Conservation (phyloP, 768 basidiomycete species). For the Boletus coccyginus region DNA sequence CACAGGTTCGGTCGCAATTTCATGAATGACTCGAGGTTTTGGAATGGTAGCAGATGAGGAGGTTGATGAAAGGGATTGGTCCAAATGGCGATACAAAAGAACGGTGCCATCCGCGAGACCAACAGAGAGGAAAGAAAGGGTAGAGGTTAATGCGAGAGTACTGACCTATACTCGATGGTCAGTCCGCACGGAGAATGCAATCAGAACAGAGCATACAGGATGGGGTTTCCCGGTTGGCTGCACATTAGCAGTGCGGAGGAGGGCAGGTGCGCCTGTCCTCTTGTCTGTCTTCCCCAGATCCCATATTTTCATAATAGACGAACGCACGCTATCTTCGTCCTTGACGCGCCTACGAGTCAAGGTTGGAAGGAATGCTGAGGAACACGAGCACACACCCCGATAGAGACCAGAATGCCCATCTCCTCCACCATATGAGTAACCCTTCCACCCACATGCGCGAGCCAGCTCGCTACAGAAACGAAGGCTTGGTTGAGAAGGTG, state of each 20-base stretch:
- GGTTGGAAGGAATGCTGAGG: constrained; percentile 1
- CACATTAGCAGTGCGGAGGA: constrained; percentile 74
- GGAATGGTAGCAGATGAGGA: constrained; percentile 74
- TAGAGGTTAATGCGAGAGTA: constrained; percentile 72
- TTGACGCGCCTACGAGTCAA: constrained; percentile 29
- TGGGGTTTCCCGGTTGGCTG: constrained; percentile 76
- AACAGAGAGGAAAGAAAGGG: constrained; percentile 81
- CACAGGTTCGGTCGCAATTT: constrained; percentile 83
- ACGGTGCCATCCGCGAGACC: constrained; percentile 96
- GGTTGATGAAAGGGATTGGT: constrained; percentile 77
- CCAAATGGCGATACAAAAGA: constrained; percentile 84
- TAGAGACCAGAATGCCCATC: constrained; percentile 77
- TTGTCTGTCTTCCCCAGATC: constrained; percentile 72
- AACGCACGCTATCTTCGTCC: constrained; percentile 72
- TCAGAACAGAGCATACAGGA: constrained; percentile 46
- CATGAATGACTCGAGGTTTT: constrained; percentile 81
- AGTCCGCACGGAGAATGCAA: neutral
- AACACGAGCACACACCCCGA: constrained; percentile 62
- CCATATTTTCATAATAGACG: constrained; percentile 85
- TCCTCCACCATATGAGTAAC: constrained; percentile 87
- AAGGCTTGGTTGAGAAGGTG: constrained; percentile 76
- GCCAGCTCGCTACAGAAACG: constrained; percentile 68
- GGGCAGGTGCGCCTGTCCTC: constrained; percentile 55
- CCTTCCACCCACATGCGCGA: constrained; percentile 74
- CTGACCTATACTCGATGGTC: constrained; percentile 50